These are phyloP conservation scores for Caulochytrium protostelioides DNA, from an alignment of 371 early-diverging fungal species.

Conservation along the genomic window DNA sequence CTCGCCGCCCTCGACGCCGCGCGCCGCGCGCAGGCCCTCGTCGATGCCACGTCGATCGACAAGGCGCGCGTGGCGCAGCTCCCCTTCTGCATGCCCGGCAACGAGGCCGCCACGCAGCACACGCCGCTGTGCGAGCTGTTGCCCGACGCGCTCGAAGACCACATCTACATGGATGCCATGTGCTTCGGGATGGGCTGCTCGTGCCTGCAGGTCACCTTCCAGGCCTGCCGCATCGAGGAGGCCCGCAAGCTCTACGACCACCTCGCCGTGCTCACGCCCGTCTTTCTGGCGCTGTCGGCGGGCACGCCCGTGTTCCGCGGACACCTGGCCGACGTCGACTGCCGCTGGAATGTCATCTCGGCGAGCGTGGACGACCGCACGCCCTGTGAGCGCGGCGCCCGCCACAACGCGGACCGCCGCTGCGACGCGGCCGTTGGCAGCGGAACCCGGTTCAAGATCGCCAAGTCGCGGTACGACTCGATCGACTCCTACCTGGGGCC, in stretches of 20 bases:
- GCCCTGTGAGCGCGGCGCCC: too few relatives aligned
- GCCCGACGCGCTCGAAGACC: constrained; percentile 50
- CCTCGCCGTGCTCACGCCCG: constrained; percentile 75
- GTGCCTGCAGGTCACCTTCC: constrained; percentile 97
- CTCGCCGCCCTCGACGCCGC: constrained; percentile 1
- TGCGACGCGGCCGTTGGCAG: neutral
- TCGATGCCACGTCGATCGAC: constrained; percentile 3
- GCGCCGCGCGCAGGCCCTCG: neutral
- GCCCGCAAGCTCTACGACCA: constrained; percentile 90
- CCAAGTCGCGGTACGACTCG: constrained; percentile 93
- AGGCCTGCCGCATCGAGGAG: constrained; percentile 86
- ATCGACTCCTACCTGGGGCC: constrained; percentile 76
- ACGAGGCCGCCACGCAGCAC: neutral
- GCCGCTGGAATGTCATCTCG: constrained; percentile 94
- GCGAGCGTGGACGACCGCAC: constrained; percentile 91
- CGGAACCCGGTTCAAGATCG: constrained; percentile 31
- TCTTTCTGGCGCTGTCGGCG: constrained; percentile 89
- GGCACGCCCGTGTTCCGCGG: constrained; percentile 89
- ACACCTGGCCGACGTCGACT: constrained; percentile 86
- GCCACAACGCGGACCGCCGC: too few relatives aligned
- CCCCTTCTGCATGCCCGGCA: neutral
- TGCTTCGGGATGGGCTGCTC: constrained; percentile 99
- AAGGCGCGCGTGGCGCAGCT: neutral
- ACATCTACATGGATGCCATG: constrained; percentile 97
- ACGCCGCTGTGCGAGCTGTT: constrained; percentile 11